Conservation (phyloP, 305 asterid species). For the Solanum hybrid region DNA sequence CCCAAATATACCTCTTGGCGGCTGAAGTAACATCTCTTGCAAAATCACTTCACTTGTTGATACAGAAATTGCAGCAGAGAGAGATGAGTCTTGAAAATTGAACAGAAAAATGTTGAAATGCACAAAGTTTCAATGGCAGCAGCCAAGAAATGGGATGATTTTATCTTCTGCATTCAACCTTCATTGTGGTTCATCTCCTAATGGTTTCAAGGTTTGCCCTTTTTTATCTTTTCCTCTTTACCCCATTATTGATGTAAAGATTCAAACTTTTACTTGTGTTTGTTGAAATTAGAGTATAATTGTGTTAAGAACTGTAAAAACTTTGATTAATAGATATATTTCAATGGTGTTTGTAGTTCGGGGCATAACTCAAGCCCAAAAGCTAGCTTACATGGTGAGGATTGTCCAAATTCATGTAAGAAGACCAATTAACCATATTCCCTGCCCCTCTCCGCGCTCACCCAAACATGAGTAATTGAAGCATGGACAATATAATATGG, state of each 20-base stretch:
- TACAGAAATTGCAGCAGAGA: not conserved
- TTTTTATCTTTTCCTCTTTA: not conserved
- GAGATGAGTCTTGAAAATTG: not conserved
- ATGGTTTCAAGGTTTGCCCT: constrained; percentile 27
- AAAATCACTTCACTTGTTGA: not conserved
- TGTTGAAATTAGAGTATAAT: too few species aligned
- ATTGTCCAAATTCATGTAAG: not conserved
- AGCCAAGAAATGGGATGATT: constrained; percentile 27
- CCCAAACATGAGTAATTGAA: not conserved
- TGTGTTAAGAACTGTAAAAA: too few species aligned
- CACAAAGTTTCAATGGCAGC: constrained; percentile 22
- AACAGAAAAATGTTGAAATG: not conserved
- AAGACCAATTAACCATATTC: too few species aligned
- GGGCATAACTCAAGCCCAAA: not conserved
- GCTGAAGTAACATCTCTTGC: not conserved
- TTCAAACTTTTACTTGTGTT: not conserved
- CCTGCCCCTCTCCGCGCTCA: not conserved
- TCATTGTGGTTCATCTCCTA: constrained; percentile 12
- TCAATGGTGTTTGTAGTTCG: too few species aligned
- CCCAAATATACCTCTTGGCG: not conserved
- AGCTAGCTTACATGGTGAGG: not conserved
- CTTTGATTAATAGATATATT: too few species aligned
- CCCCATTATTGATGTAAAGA: not conserved
- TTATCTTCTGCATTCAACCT: constrained; percentile 21
- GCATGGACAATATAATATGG: not conserved